Evolutionary conservation across 2,329 filamentous ascomycete genomes (phyloP), one percentile per base, ranked within the genome.

Genomic region (Claviceps pazoutovae): DNA sequence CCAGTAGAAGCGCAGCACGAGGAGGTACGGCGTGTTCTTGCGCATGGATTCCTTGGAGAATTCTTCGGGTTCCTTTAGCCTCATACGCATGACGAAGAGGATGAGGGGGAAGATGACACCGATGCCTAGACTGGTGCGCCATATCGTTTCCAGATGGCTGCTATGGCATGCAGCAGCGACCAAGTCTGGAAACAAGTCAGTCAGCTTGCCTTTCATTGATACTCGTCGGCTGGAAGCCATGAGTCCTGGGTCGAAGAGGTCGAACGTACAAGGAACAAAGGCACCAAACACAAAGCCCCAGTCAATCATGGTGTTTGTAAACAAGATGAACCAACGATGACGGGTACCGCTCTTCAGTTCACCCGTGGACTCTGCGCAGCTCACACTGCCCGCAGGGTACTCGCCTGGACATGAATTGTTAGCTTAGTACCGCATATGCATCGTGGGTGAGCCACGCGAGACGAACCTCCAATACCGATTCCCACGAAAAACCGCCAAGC

Each of bases 261-360:
- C 38, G 16, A n/a, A 59, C 67, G 55, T 42, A 69, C 68, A 78
- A 2, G 88, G 86, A 1, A 93, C 80, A 55, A 95, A 80, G 0
- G 86, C 83, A 8, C 87, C 83, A 51, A 91, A 73, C 1, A 94
- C 85, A 57, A 94, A 95, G 1, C 87, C 89, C 61, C 68, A 78
- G 62, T 94, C 87, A 54, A 95, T 94, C 73, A 89, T 86, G 23
- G 85, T 80, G 66, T 94, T 94, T 46, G 87, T 95, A 66, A 93
- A 94, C 57, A 95, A 74, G 59, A 91, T 87, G 63, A 90, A 96
- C 88, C 88, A 95, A 41, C 85, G 76, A 63, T 96, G 91, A n/a
- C 90, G 76, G 16, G 84, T 84, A 11, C 90, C 90, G 16, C 70
- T 66, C 65, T 88, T 88, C 54, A 96, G 73, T 63, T 94, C 88